Base-by-base conservation (phyloP, 768 basidiomycete species). In the Leccinum broughii region DNA sequence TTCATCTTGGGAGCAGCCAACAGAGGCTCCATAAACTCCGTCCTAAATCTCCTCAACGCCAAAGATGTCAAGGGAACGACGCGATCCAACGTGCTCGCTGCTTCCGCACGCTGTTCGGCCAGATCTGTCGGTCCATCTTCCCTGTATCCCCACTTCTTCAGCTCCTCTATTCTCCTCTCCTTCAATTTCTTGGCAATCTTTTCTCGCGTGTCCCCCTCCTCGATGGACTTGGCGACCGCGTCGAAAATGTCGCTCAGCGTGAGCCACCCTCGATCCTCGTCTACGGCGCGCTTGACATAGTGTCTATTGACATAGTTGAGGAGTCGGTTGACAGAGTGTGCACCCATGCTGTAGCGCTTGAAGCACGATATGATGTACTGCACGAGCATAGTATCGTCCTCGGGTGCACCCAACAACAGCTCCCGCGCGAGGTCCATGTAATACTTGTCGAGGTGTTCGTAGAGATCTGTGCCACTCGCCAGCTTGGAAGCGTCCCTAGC, bases 261-360 rank as follows among this genome's bases (percentile, higher is more conserved):
- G 46, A 91, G 78, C 90, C 90, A 92, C 46, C 90, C 89, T 63
- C 79, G 83, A 73, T 90, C 90, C 72, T 92, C 89, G 72, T 92
- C 89, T 15, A 88, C 78, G 50, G 86, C 87, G 28, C 89, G 86
- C 69, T 88, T 88, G 62, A 92, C 86, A 69, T 87, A 87, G 71
- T 89, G 87, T 39, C 84, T 76, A 67, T 85, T 85, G 51, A 85
- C 78, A 64, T 92, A 92, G 76, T 85, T 90, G 65, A 91, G 80
- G 34, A 92, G 83, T 65, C 90, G 84, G 73, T 87, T 82, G 58
- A 87, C 83, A 56, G 88, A 82, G 63, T 83, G 81, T 4, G 85
- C 85, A 52, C 90, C 89, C 48, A 84, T 78, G 62, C 81, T 80
- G 71, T 84, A 92, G 56, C 89, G 88, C 63, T 83, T 81, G 79